A percentile compares a stretch with the other conserved stretches of the same genome.
Evolutionary conservation across 805 yeast species (phyloP).

Genomic region (Candida michaelii): DNA sequence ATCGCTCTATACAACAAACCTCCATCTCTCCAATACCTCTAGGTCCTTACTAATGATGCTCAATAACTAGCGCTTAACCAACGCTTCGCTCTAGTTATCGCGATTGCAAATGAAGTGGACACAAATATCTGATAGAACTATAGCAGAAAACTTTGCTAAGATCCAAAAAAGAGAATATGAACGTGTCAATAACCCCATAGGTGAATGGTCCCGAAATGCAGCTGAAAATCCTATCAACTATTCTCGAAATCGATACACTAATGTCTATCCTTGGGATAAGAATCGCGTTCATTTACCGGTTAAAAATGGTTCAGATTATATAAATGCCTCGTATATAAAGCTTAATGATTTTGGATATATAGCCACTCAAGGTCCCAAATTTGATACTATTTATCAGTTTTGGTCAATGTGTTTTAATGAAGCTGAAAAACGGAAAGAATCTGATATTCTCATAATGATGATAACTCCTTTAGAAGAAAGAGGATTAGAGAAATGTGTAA

Average conservation of each 20-base stretch:
- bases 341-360: slow-evolving; percentile 41
- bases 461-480: slow-evolving; percentile 53
- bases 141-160: slow-evolving; percentile 12
- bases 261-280: slow-evolving; percentile 42
- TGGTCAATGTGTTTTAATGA: slow-evolving; percentile 48
- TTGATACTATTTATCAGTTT: slow-evolving; percentile 40
- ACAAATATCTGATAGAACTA: background rate
- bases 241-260: slow-evolving; percentile 34
- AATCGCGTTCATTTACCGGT: slow-evolving; percentile 33
- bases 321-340: slow-evolving; percentile 38
- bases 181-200: slow-evolving; percentile 11
- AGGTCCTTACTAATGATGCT: no score
- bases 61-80: no score
- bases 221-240: slow-evolving; percentile 11
- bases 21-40: no score
- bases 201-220: slow-evolving; percentile 1
- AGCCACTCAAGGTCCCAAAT: slow-evolving; percentile 69
- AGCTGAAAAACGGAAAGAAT: slow-evolving; percentile 25
- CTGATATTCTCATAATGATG: slow-evolving; percentile 35
- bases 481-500: slow-evolving; percentile 39
- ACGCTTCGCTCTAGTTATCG: no score
- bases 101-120: slow-evolving; percentile 8
- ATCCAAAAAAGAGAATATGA: slow-evolving; percentile 16
- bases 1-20: no score
- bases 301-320: slow-evolving; percentile 26